Conservation (phyloP, 495 filamentous ascomycete species). For the Saxophila tyrrhenica region DNA sequence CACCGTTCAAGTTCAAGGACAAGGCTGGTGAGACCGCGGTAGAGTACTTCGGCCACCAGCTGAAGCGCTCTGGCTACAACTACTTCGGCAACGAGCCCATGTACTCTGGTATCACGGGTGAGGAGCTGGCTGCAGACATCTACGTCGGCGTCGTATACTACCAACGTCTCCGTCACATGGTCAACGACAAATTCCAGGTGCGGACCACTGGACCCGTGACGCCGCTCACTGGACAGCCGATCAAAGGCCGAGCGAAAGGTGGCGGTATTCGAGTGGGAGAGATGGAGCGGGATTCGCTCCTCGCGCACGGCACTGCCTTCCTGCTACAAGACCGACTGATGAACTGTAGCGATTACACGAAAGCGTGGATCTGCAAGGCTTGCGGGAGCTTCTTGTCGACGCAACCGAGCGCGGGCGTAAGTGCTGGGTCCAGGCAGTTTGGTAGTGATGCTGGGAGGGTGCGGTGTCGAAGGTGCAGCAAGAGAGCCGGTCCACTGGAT, state of each 20-base stretch:
- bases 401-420: slow-evolving; percentile 58
- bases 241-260: slow-evolving; percentile 90
- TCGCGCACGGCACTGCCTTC: slow-evolving; percentile 92
- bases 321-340: slow-evolving; percentile 88
- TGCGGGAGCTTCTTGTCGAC: slow-evolving; percentile 85
- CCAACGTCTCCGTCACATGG: slow-evolving; percentile 96
- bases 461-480: slow-evolving; percentile 75
- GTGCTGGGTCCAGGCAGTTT: slow-evolving; percentile 25
- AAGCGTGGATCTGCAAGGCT: slow-evolving; percentile 72
- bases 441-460: slow-evolving; percentile 52
- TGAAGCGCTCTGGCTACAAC: slow-evolving; percentile 89
- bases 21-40: slow-evolving; percentile 83
- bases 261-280: slow-evolving; percentile 98
- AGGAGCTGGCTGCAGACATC: slow-evolving; percentile 89
- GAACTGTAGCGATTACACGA: slow-evolving; percentile 88
- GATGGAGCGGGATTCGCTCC: slow-evolving; percentile 92
- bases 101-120: slow-evolving; percentile 90
- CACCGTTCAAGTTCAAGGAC: slow-evolving; percentile 70
- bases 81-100: slow-evolving; percentile 97
- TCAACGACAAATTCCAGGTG: slow-evolving; percentile 98
- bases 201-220: slow-evolving; percentile 88
- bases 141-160: slow-evolving; percentile 96
- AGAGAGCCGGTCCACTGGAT: slow-evolving; percentile 41
- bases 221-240: slow-evolving; percentile 81
- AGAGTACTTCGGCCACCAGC: slow-evolving; percentile 92